Evolutionary conservation across 371 early-diverging fungal species (phyloP).

Genomic region (Batrachochytrium dendrobatidis): DNA sequence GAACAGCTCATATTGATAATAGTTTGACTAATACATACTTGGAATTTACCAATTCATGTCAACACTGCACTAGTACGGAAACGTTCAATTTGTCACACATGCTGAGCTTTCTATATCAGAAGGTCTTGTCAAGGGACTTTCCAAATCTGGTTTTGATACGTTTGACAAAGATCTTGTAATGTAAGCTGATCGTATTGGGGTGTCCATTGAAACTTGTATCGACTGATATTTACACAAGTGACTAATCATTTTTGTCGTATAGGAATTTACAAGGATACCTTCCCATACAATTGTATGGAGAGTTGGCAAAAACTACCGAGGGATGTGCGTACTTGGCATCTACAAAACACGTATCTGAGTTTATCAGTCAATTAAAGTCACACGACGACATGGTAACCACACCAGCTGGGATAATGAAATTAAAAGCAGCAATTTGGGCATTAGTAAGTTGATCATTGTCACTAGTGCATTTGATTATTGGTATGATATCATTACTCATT

Average conservation of each 20-base stretch:
- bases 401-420: conserved; percentile 31
- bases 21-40: no score
- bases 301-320: conserved; percentile 69
- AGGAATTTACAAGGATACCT: background rate
- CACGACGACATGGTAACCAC: conserved; percentile 16
- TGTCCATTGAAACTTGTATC: background rate
- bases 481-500: no score
- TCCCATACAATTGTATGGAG: conserved; percentile 70
- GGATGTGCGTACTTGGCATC: conserved; percentile 60
- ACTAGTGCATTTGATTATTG: background rate
- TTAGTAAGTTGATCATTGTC: conserved; percentile 25
- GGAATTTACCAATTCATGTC: background rate
- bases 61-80: conserved; percentile 52
- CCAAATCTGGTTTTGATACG: conserved; percentile 1
- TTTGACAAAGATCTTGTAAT: background rate
- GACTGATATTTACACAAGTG: background rate
- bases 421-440: conserved; percentile 79
- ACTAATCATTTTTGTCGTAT: background rate
- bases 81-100: conserved; percentile 70
- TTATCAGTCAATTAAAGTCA: conserved; percentile 54
- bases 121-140: conserved; percentile 31
- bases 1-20: no score
- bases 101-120: conserved; percentile 66
- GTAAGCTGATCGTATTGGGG: background rate
- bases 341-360: conserved; percentile 59